These are phyloP conservation scores for Torrubiellomyces zombiae DNA, from an alignment of 2,329 filamentous ascomycete genomes.

Conservation along the genomic window DNA sequence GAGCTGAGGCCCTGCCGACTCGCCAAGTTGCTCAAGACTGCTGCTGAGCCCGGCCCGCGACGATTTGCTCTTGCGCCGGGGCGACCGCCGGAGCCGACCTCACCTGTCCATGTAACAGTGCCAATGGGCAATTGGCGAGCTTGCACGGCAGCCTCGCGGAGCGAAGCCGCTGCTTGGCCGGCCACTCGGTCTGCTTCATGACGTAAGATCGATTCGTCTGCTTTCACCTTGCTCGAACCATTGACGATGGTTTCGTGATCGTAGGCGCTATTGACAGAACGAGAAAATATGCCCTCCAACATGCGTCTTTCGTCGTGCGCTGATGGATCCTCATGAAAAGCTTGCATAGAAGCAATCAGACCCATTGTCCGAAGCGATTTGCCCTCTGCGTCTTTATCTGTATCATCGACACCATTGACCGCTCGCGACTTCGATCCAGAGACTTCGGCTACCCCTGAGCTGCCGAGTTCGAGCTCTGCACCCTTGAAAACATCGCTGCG, in stretches of 20 bases:
- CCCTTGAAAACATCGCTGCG: conserved; percentile 76
- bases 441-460: no score
- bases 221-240: conserved; percentile 51
- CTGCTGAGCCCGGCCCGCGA: conserved; percentile 34
- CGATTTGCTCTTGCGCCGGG: conserved; percentile 39
- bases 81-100: conserved; percentile 60
- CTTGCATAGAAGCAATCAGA: conserved; percentile 48
- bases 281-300: conserved; percentile 77
- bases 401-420: conserved; percentile 3
- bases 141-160: conserved; percentile 55
- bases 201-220: conserved; percentile 63
- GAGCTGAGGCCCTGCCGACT: conserved; percentile 35
- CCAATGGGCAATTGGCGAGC: conserved; percentile 62
- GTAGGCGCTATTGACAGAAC: conserved; percentile 76
- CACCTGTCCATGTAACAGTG: conserved; percentile 86
- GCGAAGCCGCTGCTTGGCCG: conserved; percentile 56
- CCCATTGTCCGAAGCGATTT: conserved; percentile 34
- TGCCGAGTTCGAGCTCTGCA: conserved; percentile 52
- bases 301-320: conserved; percentile 53
- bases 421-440: no score
- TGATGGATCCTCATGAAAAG: conserved; percentile 38
- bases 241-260: conserved; percentile 87
- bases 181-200: conserved; percentile 70
- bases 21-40: conserved; percentile 39
- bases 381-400: conserved; percentile 14